Conservation (phyloP, 805 yeast species). For the Maudiozyma pseudohumilis region DNA sequence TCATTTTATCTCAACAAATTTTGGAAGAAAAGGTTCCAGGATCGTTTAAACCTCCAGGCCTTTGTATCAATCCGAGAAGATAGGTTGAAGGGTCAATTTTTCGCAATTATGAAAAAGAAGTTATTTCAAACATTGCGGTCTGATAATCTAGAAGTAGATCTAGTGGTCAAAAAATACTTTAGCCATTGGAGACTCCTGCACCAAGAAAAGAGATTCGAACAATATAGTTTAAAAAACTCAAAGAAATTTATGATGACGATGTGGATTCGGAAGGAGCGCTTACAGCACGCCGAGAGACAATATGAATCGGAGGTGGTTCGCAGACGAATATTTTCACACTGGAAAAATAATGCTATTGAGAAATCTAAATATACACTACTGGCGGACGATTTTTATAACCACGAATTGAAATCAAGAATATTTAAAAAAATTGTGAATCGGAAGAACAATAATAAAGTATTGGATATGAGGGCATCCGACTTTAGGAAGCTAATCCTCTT, state of each 20-base stretch:
- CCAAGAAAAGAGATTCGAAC: not conserved
- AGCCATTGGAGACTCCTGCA: slow-evolving; percentile 8
- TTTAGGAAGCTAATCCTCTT: too few relatives aligned
- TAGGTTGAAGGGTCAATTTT: slow-evolving; percentile 1
- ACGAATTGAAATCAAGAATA: not conserved
- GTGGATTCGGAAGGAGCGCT: too few relatives aligned
- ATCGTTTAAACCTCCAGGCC: slow-evolving; percentile 10
- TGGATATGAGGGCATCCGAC: not conserved
- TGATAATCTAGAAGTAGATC: not conserved
- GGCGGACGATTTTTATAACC: not conserved
- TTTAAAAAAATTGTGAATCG: not conserved
- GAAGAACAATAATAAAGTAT: not conserved
- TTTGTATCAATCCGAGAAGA: slow-evolving; percentile 6
- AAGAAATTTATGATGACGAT: too few relatives aligned
- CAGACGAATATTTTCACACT: not conserved
- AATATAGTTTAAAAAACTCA: too few relatives aligned
- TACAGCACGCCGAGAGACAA: too few relatives aligned
- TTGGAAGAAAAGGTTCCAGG: slow-evolving; percentile 17
- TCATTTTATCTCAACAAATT: slow-evolving; percentile 10
- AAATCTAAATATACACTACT: too few relatives aligned
- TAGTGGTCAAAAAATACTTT: not conserved
- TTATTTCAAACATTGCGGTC: slow-evolving; percentile 6
- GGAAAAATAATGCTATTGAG: not conserved
- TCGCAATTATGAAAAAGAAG: slow-evolving; percentile 7
- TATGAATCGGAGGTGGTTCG: not conserved